Evolutionary conservation across 257 asterid species (phyloP), one percentile per base, ranked within the genome.

Genomic region (Handroanthus guayacan): DNA sequence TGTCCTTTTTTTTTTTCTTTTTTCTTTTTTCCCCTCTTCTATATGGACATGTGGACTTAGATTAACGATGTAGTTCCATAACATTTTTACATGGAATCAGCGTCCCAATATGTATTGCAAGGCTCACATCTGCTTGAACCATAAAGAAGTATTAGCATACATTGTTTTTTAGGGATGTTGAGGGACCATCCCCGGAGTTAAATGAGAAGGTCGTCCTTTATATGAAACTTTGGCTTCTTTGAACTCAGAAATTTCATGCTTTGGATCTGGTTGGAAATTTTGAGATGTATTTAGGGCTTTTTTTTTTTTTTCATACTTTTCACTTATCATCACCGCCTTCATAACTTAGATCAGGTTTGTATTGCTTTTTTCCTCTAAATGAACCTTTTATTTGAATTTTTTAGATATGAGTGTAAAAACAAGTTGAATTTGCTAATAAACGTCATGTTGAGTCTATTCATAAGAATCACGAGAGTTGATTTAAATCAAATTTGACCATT

Each of bases 81-180:
- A 11, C 45, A 38, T 36, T 69, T 14, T 43, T 50, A 34, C 17
- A 17, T 17, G 38, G 10, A 71, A 78, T 78, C 72, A 72, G 69
- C 36, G 48, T 3, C 20, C 50, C 51, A 14, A 66, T 25, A 25
- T 52, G 64, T 54, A 50, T 58, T 37, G 10, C 66, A 41, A 66
- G 51, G 54, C 65, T 56, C 36, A 47, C 75, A 14, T 45, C 11
- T 34, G 47, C 63, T 66, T 47, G 57, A 47, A 48, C 38, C 13
- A 8, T 18, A 12, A 34, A 11, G 56, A 39, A 14, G 4, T 47
- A 11, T n/a, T 48, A 48, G 45, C 16, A 47, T 13, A 47, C 58
- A 64, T 55, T 41, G 37, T 54, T 41, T 44, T 64, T 44, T 1
- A 62, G 12, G 52, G 43, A 50, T 48, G 48, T 9, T 67, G 63